Evolutionary conservation across 2,329 filamentous ascomycete species (phyloP), one percentile per base, ranked within the genome.

Genomic region (Ascochyta pisi): DNA sequence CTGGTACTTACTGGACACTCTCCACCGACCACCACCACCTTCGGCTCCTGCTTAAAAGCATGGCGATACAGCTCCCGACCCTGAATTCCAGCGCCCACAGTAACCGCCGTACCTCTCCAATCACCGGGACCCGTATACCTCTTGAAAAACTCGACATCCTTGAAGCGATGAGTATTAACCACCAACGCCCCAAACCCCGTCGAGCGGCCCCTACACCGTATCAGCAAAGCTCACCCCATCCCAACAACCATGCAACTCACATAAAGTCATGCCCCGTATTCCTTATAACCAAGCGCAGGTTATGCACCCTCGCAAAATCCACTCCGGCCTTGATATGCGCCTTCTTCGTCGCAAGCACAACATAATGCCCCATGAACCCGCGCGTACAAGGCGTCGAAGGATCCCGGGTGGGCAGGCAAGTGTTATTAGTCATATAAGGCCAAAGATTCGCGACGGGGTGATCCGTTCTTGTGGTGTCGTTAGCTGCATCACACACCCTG

Each of bases 181-280:
- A 71, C 69, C 19, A 76, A 60, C 0, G 72, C 66, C 19, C 69
- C 72, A 29, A 63, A 73, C 2, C 69, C 73, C 1, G 69, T 73
- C 1, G 72, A 74, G 31, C 71, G 70, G 16, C 72, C 73, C 61
- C 63, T 67, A 6, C 26, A n/a, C 4, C 10, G 9, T 13, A 10
- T 60, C 16, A 63, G 60, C 24, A 19, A 19, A 19, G 19, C 19
- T 1, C 19, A 19, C 19, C 19, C 19, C 19, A 19, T 19, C 19
- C 19, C 3, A 19, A 19, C 19, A 19, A 3, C 19, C 19, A 19
- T 19, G 19, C 19, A 19, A 19, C 61, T 57, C 29, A 66, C 64
- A 73, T 64, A 58, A 74, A 75, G 39, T 74, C 71, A 56, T 75
- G 73, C 1, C 73, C 73, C 15, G 73, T 75, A 40, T 75, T 75